Evolutionary conservation across 176 grass and related monocot species (phyloP).

Genomic region (Aegilops sharonensis): DNA sequence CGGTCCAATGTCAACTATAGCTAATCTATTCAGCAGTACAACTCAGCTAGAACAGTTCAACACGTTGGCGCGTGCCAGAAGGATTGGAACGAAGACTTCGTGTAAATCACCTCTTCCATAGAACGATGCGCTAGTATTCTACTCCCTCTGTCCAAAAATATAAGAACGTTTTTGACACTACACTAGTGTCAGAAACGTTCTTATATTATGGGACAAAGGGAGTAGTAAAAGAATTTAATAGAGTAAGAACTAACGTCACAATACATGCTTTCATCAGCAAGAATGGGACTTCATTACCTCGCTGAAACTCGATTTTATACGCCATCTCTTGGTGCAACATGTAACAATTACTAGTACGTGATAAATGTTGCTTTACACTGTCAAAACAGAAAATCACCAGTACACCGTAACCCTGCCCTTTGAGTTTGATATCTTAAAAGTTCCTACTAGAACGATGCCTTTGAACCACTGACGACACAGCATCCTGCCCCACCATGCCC

Average conservation of each 20-base stretch:
- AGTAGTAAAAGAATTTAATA: not conserved
- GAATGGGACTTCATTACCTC: not conserved
- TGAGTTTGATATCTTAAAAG: too few species aligned
- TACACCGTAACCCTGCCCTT: too few species aligned
- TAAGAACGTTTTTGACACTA: too few species aligned
- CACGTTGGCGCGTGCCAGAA: not conserved
- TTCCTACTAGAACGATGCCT: too few species aligned
- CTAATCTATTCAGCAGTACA: not conserved
- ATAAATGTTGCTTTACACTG: too few species aligned
- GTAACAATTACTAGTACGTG: too few species aligned
- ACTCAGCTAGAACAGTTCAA: constrained; percentile 23
- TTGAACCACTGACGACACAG: not conserved
- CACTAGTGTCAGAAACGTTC: too few species aligned
- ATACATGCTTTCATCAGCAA: not conserved
- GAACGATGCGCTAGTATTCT: not conserved
- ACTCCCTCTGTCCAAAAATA: not conserved
- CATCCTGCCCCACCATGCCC: not conserved
- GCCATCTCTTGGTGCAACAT: too few species aligned
- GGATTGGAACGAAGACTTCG: not conserved
- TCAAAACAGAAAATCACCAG: too few species aligned
- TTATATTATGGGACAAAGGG: too few species aligned
- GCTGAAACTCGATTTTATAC: not conserved
- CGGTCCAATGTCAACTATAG: not conserved
- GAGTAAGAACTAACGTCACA: not conserved
- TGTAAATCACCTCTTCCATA: not conserved